Conservation (phyloP, 306 rosid genomes). For the Dryas drummondii region DNA sequence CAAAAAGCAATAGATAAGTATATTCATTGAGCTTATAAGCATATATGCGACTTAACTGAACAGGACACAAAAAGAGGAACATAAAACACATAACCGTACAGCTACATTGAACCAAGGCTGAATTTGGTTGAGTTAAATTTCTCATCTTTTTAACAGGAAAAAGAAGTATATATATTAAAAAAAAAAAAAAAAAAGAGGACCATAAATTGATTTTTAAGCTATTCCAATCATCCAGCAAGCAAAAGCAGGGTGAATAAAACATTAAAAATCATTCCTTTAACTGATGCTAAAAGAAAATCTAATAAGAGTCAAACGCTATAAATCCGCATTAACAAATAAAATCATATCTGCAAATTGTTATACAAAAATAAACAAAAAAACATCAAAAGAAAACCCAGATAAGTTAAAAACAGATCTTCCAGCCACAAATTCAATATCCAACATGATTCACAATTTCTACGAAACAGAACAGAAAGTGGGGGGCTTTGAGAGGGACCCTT, state of each 20-base stretch:
- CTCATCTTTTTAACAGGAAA: not conserved
- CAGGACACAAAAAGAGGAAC: not conserved
- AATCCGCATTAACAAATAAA: not conserved
- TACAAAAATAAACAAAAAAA: not conserved
- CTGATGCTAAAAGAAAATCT: not conserved
- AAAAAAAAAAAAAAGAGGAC: not conserved
- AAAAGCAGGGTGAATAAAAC: constrained; percentile 7
- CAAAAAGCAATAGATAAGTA: not conserved
- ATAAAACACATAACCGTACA: not conserved
- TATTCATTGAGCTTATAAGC: not conserved
- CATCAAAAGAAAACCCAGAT: not conserved
- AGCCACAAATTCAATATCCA: not conserved
- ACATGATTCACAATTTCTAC: not conserved
- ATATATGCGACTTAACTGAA: not conserved
- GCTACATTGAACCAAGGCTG: not conserved
- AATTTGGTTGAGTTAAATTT: not conserved
- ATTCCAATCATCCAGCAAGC: constrained; percentile 19
- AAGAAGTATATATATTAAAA: not conserved
- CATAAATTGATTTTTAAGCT: constrained; percentile 19
- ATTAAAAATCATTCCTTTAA: not conserved
- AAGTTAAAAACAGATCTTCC: constrained; percentile 22
- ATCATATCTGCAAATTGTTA: not conserved
- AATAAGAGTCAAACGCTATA: not conserved
- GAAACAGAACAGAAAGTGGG: constrained; percentile 7
- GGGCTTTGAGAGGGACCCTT: not conserved